A percentile compares a stretch with the other conserved stretches of the same genome.
phyloP scores from a whole-genome alignment of 176 grass and related monocot genomes.

The Eleusine indica region DNA sequence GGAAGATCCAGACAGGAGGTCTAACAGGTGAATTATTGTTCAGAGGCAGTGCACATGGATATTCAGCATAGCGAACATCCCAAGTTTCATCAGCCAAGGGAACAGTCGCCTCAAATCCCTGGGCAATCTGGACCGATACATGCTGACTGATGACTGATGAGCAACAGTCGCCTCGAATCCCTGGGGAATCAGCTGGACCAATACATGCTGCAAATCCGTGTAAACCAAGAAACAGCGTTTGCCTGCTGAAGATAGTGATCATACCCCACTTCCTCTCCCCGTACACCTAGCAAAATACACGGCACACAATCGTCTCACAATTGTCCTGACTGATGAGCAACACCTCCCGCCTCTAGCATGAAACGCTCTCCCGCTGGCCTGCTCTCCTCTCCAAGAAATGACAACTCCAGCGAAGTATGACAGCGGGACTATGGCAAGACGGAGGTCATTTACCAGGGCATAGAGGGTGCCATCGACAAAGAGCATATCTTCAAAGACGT shows the following conservation, averaged over 20 bases:
- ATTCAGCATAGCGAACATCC: constrained; percentile 48
- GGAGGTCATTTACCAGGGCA: constrained; percentile 51
- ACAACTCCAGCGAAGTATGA: constrained; percentile 30
- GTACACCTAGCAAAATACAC: constrained; percentile 50
- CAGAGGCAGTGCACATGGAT: constrained; percentile 48
- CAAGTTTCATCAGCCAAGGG: constrained; percentile 49
- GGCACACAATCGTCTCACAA: constrained; percentile 19
- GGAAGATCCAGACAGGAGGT: constrained; percentile 67
- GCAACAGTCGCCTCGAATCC: too few relatives aligned
- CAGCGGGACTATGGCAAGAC: constrained; percentile 46
- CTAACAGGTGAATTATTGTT: constrained; percentile 28
- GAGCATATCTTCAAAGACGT: constrained; percentile 59
- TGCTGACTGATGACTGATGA: too few relatives aligned
- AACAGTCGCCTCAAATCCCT: constrained; percentile 52
- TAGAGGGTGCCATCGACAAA: constrained; percentile 62
- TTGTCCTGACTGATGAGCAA: constrained; percentile 57
- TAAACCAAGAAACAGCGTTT: constrained; percentile 57
- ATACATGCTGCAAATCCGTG: constrained; percentile 58
- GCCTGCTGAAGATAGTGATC: constrained; percentile 47
- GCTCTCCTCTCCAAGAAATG: constrained; percentile 36
- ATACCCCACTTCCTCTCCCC: constrained; percentile 47
- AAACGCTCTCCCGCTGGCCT: not conserved
- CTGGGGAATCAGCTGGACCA: too few relatives aligned
- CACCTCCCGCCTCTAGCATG: constrained; percentile 54
- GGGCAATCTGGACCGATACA: constrained; percentile 31